Evolutionary conservation across 2,329 filamentous ascomycete genomes (phyloP).

Genomic region (Podosphaera xanthii): DNA sequence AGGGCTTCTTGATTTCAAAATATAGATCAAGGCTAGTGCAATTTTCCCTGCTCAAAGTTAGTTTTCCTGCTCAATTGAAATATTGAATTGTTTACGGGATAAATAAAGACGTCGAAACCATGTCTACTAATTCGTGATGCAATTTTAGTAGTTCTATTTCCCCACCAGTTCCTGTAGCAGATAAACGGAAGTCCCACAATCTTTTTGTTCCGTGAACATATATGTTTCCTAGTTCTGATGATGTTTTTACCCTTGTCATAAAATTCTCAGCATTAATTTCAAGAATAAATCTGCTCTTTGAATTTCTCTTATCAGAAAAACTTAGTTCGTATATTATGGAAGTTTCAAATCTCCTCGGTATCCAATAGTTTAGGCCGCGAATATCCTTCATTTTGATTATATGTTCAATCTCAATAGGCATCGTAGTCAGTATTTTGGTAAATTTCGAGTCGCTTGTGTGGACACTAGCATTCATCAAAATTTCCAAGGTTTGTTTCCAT

Average conservation of each 20-base stretch:
- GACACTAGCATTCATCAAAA: background rate
- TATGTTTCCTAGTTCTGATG: slow-evolving; percentile 7
- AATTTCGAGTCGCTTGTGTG: slow-evolving; percentile 6
- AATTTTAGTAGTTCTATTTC: background rate
- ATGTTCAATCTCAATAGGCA: slow-evolving; percentile 9
- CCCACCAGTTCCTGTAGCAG: background rate
- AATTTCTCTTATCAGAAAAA: slow-evolving; percentile 6
- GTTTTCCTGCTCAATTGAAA: background rate
- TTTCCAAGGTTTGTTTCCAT: background rate
- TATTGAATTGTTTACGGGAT: background rate
- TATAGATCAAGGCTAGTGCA: slow-evolving; percentile 2
- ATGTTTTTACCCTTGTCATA: slow-evolving; percentile 4
- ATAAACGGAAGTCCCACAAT: slow-evolving; percentile 13
- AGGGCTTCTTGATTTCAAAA: slow-evolving; percentile 1
- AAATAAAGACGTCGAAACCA: background rate
- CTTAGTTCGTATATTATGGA: slow-evolving; percentile 11
- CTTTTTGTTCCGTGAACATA: slow-evolving; percentile 14
- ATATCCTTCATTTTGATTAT: slow-evolving; percentile 9
- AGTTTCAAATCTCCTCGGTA: slow-evolving; percentile 4
- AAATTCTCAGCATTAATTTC: slow-evolving; percentile 15
- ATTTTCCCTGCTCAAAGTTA: background rate
- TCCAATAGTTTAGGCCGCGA: slow-evolving; percentile 10
- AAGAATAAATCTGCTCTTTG: slow-evolving; percentile 7
- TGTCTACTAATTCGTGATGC: background rate
- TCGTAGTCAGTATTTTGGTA: slow-evolving; percentile 11